Evolutionary conservation across 1,284 basidiomycete genomes (phyloP).

Genomic region (Rhodotorula sp.): DNA sequence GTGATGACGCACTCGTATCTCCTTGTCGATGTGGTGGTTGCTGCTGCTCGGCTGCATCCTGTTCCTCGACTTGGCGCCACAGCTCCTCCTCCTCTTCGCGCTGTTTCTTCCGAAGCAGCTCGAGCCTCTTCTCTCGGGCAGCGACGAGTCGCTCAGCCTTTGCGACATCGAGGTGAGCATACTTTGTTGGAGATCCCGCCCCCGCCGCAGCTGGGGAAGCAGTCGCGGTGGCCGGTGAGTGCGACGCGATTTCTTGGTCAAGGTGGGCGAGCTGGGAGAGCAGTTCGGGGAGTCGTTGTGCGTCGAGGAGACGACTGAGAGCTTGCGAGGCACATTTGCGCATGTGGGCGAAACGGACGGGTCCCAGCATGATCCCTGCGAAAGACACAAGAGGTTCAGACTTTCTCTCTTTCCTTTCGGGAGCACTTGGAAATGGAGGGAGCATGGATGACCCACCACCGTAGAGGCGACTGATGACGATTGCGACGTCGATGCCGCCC

Average conservation of each 20-base stretch:
- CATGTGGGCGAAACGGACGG: constrained; percentile 72
- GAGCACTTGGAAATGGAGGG: background rate
- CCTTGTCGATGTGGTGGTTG: background rate
- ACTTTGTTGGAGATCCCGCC: background rate
- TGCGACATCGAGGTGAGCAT: background rate
- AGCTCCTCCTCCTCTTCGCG: constrained; percentile 19
- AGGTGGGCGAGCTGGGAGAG: constrained; percentile 61
- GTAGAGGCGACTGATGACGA: constrained; percentile 71
- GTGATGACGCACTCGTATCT: no score
- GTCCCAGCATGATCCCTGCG: constrained; percentile 64
- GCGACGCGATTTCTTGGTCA: constrained; percentile 59
- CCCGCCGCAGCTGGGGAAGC: background rate
- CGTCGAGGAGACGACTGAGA: constrained; percentile 63
- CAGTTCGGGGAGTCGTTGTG: constrained; percentile 64
- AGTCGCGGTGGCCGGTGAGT: background rate
- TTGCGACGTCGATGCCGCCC: constrained; percentile 62
- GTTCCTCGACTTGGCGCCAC: constrained; percentile 34
- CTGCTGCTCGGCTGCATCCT: constrained; percentile 17
- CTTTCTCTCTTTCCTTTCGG: background rate
- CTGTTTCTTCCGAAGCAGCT: constrained; percentile 20
- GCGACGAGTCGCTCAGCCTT: constrained; percentile 28
- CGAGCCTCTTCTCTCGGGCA: constrained; percentile 21
- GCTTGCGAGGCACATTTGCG: constrained; percentile 71
- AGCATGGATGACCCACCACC: constrained; percentile 43
- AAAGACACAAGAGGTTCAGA: no score